These are phyloP conservation scores for Aspergillus unguis DNA, from an alignment of 2,329 filamentous ascomycete genomes.

Conservation along the genomic window DNA sequence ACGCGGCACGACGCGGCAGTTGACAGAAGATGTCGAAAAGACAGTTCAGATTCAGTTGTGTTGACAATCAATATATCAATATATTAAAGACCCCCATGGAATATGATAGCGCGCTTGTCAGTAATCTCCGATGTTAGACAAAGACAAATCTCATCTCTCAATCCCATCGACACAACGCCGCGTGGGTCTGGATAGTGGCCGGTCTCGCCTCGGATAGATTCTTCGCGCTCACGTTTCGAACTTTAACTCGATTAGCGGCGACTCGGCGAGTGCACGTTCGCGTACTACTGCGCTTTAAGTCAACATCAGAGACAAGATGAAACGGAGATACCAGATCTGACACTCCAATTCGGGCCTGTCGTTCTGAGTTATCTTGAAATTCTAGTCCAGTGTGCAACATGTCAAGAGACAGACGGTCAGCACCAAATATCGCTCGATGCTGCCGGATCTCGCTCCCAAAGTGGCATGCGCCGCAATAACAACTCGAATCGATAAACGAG, in stretches of 20 bases:
- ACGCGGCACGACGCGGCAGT: no score
- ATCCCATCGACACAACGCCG: slow-evolving; percentile 1
- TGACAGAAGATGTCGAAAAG: no score
- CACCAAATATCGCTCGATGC: background rate
- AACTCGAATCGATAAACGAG: background rate
- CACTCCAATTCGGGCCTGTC: background rate
- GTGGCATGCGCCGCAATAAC: slow-evolving; percentile 1
- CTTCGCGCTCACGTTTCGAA: slow-evolving; percentile 5
- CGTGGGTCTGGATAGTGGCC: slow-evolving; percentile 6
- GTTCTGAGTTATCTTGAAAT: no score
- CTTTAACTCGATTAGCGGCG: background rate
- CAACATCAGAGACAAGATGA: background rate
- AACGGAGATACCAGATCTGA: background rate
- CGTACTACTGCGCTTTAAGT: background rate
- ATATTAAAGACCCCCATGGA: no score
- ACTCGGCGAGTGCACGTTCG: background rate
- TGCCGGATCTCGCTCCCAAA: background rate
- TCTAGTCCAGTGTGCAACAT: background rate
- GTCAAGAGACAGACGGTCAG: background rate
- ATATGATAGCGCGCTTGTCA: no score
- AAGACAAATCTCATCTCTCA: no score
- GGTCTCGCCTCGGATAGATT: slow-evolving; percentile 6
- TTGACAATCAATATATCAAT: no score
- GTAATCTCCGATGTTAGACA: no score
- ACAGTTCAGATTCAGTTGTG: no score